Base-by-base conservation (phyloP, 2,329 filamentous ascomycete species). In the Grosmannia penicillata region DNA sequence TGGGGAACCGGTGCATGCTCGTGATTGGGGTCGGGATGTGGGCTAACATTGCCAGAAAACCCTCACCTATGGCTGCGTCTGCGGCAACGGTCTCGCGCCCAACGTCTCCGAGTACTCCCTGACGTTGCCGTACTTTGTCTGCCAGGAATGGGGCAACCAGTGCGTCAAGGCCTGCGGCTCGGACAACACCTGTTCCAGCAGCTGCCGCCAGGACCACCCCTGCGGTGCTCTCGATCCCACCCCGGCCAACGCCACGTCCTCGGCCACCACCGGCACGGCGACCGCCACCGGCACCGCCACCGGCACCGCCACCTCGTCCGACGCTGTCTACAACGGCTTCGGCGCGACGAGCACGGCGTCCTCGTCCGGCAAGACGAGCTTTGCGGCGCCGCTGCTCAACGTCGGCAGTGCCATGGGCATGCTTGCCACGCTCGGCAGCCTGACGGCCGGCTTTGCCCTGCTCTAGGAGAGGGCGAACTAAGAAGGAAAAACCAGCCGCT, bases 81-180 rank as follows among this genome's bases (percentile, higher is more conserved):
- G 82, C 63, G 66, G 68, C 45, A 67, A 80, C 53, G 70, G 72
- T 53, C 55, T 68, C 44, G 60, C 69, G 37, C 82, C 82, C 48
- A 86, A 87, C 59, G 60, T 83, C 35, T 74, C 78, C 51, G 70
- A 87, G 58, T 91, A 80, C 68, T 78, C 77, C 17, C 68, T 84
- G 49, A 87, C 82, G 2, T 65, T 91, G 21, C 82, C 83, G 25
- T 89, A 75, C 68, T 83, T 77, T 61, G 68, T 76, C 49, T 91
- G 82, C 69, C 68, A 67, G 33, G 68, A 80, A 58, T 84, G 70
- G 68, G 78, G 73, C 49, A 74, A 63, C 54, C 72, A 84, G 58
- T 85, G 80, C 55, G 75, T 80, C 11, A 52, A 47, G 3, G 57
- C 44, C 41, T 86, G 81, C 58, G 61, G 58, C 25, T 55, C 58